A percentile compares a stretch with the other conserved stretches of the same genome.
These are phyloP conservation scores for Penicillium taxi DNA, from an alignment of 495 filamentous ascomycete genomes.

Conservation along the genomic window DNA sequence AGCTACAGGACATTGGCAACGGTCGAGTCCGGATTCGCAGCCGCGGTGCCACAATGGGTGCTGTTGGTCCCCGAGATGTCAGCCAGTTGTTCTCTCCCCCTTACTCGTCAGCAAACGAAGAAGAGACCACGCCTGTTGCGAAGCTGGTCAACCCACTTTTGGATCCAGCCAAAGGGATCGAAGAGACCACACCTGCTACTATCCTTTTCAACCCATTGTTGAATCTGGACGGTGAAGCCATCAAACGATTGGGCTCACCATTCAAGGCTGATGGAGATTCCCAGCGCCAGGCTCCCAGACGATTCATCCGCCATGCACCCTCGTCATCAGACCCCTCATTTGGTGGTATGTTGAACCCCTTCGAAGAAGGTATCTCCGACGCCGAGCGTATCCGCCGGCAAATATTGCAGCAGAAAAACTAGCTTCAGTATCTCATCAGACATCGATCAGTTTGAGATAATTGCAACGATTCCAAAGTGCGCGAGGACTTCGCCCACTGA, in stretches of 20 bases:
- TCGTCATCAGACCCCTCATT: constrained; percentile 39
- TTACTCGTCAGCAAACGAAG: constrained; percentile 30
- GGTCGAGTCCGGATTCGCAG: constrained; percentile 44
- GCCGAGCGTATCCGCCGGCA: constrained; percentile 42
- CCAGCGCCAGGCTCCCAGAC: constrained; percentile 21
- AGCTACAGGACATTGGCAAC: constrained; percentile 35
- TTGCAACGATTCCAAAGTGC: constrained; percentile 11
- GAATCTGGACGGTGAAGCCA: constrained; percentile 31
- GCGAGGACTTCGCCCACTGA: constrained; percentile 19
- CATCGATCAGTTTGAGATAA: constrained; percentile 16
- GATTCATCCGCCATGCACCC: constrained; percentile 30
- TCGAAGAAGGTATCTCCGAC: constrained; percentile 36
- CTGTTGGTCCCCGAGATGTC: constrained; percentile 31
- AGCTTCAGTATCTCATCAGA: constrained; percentile 13
- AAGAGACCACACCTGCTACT: constrained; percentile 17
- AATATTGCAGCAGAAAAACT: constrained; percentile 11
- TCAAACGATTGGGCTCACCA: constrained; percentile 46
- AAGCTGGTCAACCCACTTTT: no score
- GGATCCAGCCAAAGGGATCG: no score
- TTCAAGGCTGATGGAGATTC: constrained; percentile 33
- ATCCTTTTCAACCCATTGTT: constrained; percentile 24
- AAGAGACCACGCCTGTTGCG: constrained; percentile 19
- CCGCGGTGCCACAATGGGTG: constrained; percentile 40
- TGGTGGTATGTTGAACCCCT: constrained; percentile 26
- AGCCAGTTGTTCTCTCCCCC: constrained; percentile 45